These are phyloP conservation scores for Chlorencoelia australis DNA, from an alignment of 2,329 filamentous ascomycete genomes.

Conservation along the genomic window DNA sequence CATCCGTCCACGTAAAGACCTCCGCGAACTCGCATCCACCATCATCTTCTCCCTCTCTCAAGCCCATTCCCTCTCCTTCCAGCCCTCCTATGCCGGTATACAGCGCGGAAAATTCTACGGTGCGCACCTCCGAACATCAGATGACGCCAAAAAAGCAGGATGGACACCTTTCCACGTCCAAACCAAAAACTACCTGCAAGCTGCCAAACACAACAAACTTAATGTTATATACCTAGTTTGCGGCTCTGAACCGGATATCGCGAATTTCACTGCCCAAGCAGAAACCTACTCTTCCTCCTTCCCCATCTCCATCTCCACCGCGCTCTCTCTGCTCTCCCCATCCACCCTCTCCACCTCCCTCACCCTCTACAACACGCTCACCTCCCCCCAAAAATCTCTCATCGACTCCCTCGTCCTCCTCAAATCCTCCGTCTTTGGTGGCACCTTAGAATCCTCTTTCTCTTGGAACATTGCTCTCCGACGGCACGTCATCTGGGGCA, in stretches of 20 bases:
- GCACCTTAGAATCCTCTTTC: background rate
- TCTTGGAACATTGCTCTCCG: conserved; percentile 4
- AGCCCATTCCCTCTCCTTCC: conserved; percentile 19
- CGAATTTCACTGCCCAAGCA: conserved; percentile 1
- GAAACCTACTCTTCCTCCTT: background rate
- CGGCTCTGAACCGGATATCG: background rate
- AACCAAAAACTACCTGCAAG: conserved; percentile 3
- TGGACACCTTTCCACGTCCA: conserved; percentile 1
- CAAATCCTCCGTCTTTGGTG: conserved; percentile 3
- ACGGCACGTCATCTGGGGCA: conserved; percentile 3
- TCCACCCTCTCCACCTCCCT: background rate
- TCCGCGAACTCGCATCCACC: conserved; percentile 16
- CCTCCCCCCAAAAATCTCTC: background rate
- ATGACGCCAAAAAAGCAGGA: conserved; percentile 22
- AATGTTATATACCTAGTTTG: conserved; percentile 1
- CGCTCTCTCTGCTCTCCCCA: background rate
- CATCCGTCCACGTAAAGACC: conserved; percentile 17
- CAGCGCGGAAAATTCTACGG: conserved; percentile 27
- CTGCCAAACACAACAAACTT: conserved; percentile 2
- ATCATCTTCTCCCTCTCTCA: conserved; percentile 23
- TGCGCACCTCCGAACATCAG: conserved; percentile 30
- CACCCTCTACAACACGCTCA: background rate
- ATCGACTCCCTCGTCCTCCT: conserved; percentile 1
- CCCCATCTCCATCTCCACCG: conserved; percentile 1
- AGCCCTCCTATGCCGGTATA: conserved; percentile 21